phyloP scores from a whole-genome alignment of 108 stramenopile genomes.

The Chaetoceros muelleri region DNA sequence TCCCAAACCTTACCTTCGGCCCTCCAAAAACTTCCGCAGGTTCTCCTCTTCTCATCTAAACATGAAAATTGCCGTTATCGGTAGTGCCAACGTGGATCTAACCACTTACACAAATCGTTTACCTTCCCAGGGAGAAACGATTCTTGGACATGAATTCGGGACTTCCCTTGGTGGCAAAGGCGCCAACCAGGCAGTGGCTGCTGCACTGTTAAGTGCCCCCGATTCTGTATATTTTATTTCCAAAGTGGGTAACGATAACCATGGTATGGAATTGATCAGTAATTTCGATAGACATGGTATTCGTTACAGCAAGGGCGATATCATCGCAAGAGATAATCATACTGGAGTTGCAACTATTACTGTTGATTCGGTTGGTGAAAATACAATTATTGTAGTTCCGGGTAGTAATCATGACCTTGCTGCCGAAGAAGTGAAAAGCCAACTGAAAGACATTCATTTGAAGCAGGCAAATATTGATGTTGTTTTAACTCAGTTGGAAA shows the following conservation, averaged over 20 bases:
- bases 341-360: constrained; percentile 70
- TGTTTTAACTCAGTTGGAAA: constrained; percentile 73
- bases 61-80: constrained; percentile 30
- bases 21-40: too few relatives aligned
- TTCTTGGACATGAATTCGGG: constrained; percentile 65
- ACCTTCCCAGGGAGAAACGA: constrained; percentile 69
- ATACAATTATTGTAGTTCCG: constrained; percentile 69
- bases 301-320: neutral
- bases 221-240: constrained; percentile 63
- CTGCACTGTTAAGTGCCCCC: constrained; percentile 37
- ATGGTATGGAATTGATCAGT: constrained; percentile 35
- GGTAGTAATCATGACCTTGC: constrained; percentile 68
- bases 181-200: constrained; percentile 86
- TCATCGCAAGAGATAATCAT: constrained; percentile 15
- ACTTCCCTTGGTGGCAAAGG: constrained; percentile 84
- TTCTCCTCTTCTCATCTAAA: neutral
- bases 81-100: constrained; percentile 73
- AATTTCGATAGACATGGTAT: constrained; percentile 24
- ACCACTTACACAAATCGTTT: constrained; percentile 37
- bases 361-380: constrained; percentile 65
- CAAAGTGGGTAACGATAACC: constrained; percentile 62
- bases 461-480: constrained; percentile 22
- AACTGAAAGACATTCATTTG: constrained; percentile 4
- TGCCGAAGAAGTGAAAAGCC: constrained; percentile 39
- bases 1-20: too few relatives aligned